Conservation (phyloP, 257 asterid species). For the Forsythia suspensa region DNA sequence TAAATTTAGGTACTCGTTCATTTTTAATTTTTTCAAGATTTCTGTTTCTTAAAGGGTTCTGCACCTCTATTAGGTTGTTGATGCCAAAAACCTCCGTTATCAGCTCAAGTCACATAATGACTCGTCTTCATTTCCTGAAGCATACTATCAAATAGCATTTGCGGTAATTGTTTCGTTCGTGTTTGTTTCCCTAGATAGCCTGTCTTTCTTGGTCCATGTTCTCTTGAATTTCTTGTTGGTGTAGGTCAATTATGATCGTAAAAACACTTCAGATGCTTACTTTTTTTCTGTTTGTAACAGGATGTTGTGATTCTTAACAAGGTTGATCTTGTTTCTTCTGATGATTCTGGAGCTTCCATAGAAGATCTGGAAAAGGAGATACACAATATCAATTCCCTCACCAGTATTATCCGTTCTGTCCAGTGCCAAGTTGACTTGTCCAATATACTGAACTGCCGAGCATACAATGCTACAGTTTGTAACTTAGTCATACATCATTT, state of each 20-base stretch:
- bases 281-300: conserved; percentile 34
- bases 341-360: conserved; percentile 43
- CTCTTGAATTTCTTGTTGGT: conserved; percentile 6
- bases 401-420: conserved; percentile 64
- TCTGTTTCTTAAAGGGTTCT: conserved; percentile 18
- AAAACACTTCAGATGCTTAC: conserved; percentile 15
- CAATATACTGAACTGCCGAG: conserved; percentile 69
- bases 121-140: conserved; percentile 91
- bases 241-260: conserved; percentile 6
- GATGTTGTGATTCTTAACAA: conserved; percentile 96
- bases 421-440: conserved; percentile 88
- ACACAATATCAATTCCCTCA: conserved; percentile 70
- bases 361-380: conserved; percentile 88
- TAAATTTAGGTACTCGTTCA: not conserved
- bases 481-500: conserved; percentile 6
- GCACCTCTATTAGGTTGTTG: conserved; percentile 68
- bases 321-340: conserved; percentile 72
- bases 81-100: conserved; percentile 89
- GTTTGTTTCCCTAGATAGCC: not conserved
- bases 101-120: conserved; percentile 77
- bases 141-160: conserved; percentile 88
- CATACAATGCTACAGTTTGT: conserved; percentile 78
- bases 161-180: conserved; percentile 53
- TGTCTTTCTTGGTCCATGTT: not conserved
- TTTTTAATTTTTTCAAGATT: conserved; percentile 7